phyloP scores from a whole-genome alignment of 106 monocot genomes.

The Hemerocallis citrina region DNA sequence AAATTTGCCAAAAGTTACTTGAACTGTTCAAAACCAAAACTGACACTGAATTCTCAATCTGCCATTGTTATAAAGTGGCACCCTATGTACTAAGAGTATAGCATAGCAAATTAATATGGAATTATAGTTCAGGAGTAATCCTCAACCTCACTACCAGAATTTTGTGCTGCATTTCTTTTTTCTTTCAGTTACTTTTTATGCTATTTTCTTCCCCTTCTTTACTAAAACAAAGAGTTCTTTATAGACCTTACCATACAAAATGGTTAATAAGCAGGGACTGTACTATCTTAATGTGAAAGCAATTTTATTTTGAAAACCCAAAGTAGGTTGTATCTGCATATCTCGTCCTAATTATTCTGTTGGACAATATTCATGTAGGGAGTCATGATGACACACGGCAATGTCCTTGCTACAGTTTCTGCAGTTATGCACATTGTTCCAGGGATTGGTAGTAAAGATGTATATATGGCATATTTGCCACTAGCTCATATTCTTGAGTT shows the following conservation, averaged over 20 bases:
- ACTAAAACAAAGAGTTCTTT: too few relatives aligned
- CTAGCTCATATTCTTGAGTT: conserved; percentile 98
- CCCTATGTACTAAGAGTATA: too few relatives aligned
- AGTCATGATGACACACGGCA: conserved; percentile 96
- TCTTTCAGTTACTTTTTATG: too few relatives aligned
- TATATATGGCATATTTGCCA: conserved; percentile 93
- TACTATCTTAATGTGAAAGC: neutral
- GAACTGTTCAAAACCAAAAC: too few relatives aligned
- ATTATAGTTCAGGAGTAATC: too few relatives aligned
- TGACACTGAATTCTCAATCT: too few relatives aligned
- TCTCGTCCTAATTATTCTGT: neutral
- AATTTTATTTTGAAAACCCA: neutral
- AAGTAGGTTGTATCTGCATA: neutral
- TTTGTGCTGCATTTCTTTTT: neutral
- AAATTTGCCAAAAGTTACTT: too few relatives aligned
- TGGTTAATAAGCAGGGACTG: too few relatives aligned
- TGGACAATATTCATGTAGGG: conserved; percentile 40
- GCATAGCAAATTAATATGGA: too few relatives aligned
- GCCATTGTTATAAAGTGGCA: too few relatives aligned
- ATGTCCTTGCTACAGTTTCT: conserved; percentile 73
- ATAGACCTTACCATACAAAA: neutral
- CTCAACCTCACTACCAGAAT: too few relatives aligned
- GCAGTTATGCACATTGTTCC: conserved; percentile 98
- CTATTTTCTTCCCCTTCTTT: too few relatives aligned
- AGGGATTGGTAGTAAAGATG: conserved; percentile 67